Base-by-base conservation (phyloP, 2,329 filamentous ascomycete species). In the Pseudogymnoascus sp. region DNA sequence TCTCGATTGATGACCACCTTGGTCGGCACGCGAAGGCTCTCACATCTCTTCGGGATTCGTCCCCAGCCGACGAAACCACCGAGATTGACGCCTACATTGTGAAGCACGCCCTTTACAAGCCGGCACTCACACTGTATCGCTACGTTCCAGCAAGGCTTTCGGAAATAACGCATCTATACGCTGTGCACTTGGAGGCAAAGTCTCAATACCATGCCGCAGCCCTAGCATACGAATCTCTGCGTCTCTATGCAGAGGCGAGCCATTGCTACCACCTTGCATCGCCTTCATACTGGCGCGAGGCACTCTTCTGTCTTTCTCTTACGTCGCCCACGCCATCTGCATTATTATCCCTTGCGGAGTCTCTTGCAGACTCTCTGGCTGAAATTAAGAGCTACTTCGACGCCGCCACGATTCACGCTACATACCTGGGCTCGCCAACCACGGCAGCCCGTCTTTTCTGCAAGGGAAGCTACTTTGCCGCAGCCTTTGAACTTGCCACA, bases 1-100 rank as follows among this genome's bases (percentile, higher is more conserved):
- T 92, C 68, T 85, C 86, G 42, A 96, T 99, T 60, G 94, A 99
- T 71, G 88, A 97, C 70, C 87, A 96, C 71, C 84, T 99, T 3
- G 83, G 82, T 35, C 87, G 91, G 12, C 82, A 86, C 55, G 74
- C 78, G 42, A 97, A 96, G 76, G 93, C 94, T 0, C 79, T 97
- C 3, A 74, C 73, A 1, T 89, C 94, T 69, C 82, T 99, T 1
- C 85, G 92, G 68, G 80, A 84, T 0, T 77, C 96, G 9, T 65
- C 67, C 9, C 33, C 58, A 10, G 65, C 68, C 4, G 82, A 86
- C 62, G 84, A 78, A 1, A 94, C 96, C 69, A 84, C 89, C 12
- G 92, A 97, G 71, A 79, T 95, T 21, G 84, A 88, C 66, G 77
- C 78, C 5, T 99, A 97, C 74, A 85, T 87, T 1, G 80, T 85